Conservation (phyloP, 495 filamentous ascomycete genomes). For the Xylaria bambusicola region DNA sequence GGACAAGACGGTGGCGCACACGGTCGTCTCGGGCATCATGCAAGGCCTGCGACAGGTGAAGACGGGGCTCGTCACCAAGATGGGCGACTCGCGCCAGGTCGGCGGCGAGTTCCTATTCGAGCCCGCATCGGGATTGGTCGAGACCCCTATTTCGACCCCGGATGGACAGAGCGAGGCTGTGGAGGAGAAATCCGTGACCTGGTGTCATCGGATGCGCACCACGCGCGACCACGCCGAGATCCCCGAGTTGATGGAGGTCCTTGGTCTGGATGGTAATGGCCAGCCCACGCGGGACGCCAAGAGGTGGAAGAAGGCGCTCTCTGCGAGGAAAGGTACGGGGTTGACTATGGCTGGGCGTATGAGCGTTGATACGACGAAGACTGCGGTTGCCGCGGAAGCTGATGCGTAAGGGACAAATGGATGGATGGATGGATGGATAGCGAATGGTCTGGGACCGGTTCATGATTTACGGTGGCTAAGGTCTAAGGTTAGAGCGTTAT, state of each 20-base stretch:
- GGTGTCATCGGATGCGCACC: constrained; percentile 83
- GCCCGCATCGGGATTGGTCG: constrained; percentile 32
- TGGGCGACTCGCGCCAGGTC: constrained; percentile 68
- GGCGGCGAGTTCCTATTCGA: constrained; percentile 88
- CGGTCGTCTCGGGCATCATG: constrained; percentile 51
- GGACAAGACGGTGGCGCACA: constrained; percentile 44
- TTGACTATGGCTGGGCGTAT: constrained; percentile 40
- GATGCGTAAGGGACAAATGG: neutral
- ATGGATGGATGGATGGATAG: neutral
- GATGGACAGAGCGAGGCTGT: constrained; percentile 15
- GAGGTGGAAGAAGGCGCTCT: constrained; percentile 43
- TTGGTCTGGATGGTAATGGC: constrained; percentile 58
- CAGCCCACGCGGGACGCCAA: constrained; percentile 40
- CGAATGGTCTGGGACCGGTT: neutral
- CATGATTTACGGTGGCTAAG: neutral
- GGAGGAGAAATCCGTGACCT: constrained; percentile 62
- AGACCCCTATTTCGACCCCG: constrained; percentile 34
- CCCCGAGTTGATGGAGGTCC: constrained; percentile 58
- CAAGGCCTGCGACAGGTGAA: constrained; percentile 58
- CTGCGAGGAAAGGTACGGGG: constrained; percentile 49
- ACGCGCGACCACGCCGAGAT: constrained; percentile 80
- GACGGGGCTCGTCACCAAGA: constrained; percentile 58
- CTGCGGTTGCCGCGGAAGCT: neutral
- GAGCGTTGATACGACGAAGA: constrained; percentile 25
- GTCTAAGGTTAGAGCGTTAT: neutral